Evolutionary conservation across 2,329 filamentous ascomycete genomes (phyloP), one percentile per base, ranked within the genome.

Genomic region (Stylonectria norvegica): DNA sequence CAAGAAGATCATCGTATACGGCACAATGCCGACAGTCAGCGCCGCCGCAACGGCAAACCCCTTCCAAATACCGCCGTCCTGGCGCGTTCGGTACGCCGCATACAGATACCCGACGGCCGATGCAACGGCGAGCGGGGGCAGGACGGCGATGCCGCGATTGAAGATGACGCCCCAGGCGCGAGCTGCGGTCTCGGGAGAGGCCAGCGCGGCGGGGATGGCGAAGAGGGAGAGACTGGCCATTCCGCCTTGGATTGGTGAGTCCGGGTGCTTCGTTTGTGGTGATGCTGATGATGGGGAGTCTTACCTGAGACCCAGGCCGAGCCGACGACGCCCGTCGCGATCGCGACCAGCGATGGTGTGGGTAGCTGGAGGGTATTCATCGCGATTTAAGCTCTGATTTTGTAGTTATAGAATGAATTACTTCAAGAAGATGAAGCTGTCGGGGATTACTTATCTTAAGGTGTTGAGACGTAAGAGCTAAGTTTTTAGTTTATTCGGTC

Each of bases 1-100:
- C 64, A 71, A 70, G 31, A 62, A 46, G 16, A 55, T n/a, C 9
- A 63, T 2, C 1, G 68, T 71, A 32, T 62, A 71, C 1, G 68
- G 67, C 20, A 70, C 57, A 23, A 70, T 69, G 22, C 45, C 50
- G 5, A 68, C 19, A n/a, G 62, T 57, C 28, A 66, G 53, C 8
- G 38, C 52, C 9, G 52, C 66, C 0, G 62, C 66, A 1, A 50
- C 56, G 7, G 50, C 54, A 35, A 62, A 62, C 2, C 62, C 58
- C 35, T 50, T 53, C 68, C 67, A 70, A 18, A 42, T 43, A 2
- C 48, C 48, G 1, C 58, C 58, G 8, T 50, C 49, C 9, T 49
- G 32, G 19, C 43, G 42, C 3, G 57, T 53, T 20, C 62, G 52
- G 29, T 67, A 70, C 7, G 68, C 63, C 5, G 60, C 60, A 37